Conservation (phyloP, 805 yeast species). For the Komagataella populi region DNA sequence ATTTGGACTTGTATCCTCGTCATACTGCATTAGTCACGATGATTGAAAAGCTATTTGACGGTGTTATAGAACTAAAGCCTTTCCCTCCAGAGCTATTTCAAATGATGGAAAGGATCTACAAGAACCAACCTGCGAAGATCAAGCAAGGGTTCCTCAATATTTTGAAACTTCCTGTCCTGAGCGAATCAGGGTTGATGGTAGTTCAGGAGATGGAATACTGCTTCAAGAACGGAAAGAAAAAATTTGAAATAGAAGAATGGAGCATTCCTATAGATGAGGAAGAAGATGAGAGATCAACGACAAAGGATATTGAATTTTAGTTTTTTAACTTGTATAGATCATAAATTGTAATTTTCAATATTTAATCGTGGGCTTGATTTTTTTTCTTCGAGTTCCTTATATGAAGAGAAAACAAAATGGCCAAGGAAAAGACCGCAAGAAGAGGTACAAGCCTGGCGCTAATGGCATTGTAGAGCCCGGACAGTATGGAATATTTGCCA, state of each 20-base stretch:
- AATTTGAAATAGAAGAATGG: constrained; percentile 86
- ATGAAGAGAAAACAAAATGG: neutral
- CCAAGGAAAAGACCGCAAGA: constrained; percentile 8
- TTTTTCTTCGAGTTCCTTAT: neutral
- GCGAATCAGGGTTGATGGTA: constrained; percentile 73
- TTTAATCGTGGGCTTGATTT: neutral
- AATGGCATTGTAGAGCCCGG: constrained; percentile 63
- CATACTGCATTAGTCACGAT: constrained; percentile 29
- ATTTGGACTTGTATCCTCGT: constrained; percentile 56
- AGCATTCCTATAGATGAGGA: constrained; percentile 93
- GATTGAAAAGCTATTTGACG: constrained; percentile 49
- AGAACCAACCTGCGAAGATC: constrained; percentile 57
- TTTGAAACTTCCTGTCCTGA: constrained; percentile 53
- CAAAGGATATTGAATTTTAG: constrained; percentile 1
- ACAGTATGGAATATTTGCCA: constrained; percentile 78
- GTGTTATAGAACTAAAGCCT: constrained; percentile 66
- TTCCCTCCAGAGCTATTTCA: constrained; percentile 63
- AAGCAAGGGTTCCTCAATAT: constrained; percentile 83
- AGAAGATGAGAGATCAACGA: constrained; percentile 20
- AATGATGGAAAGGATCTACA: constrained; percentile 54
- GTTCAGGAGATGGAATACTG: constrained; percentile 66
- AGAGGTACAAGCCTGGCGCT: constrained; percentile 25
- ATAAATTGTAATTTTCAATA: neutral
- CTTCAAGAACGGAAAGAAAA: constrained; percentile 70
- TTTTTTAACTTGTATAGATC: neutral